These are phyloP conservation scores for Thalassia testudinum DNA, from an alignment of 116 monocot genomes.

Conservation along the genomic window DNA sequence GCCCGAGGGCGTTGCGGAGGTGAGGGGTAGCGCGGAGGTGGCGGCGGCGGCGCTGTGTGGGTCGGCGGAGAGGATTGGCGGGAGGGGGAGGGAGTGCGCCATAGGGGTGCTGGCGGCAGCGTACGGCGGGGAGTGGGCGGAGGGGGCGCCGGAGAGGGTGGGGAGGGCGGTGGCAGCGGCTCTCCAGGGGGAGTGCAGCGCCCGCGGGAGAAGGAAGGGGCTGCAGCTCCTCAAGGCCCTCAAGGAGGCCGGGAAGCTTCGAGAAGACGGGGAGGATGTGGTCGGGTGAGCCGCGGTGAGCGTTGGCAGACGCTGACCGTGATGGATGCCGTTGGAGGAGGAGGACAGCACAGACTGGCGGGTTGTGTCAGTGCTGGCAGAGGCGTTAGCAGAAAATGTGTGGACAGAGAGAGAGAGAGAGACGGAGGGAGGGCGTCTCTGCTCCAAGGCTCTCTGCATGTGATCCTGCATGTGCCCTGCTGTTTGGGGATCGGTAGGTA, in stretches of 20 bases:
- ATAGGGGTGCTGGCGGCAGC: constrained; percentile 68
- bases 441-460: not conserved
- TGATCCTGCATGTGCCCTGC: not conserved
- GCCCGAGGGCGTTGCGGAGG: constrained; percentile 49
- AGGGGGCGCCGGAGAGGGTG: constrained; percentile 50
- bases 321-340: not conserved
- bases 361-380: not conserved
- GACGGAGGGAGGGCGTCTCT: not conserved
- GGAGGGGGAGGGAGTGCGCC: constrained; percentile 76
- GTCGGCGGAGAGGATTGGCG: constrained; percentile 49
- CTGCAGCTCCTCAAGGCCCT: constrained; percentile 43
- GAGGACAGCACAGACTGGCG: not conserved
- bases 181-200: constrained; percentile 82
- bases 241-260: constrained; percentile 53
- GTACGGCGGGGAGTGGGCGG: constrained; percentile 33
- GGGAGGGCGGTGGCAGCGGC: constrained; percentile 58
- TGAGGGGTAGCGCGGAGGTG: constrained; percentile 21
- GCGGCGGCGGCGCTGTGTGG: constrained; percentile 27
- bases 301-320: not conserved
- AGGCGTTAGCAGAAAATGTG: not conserved
- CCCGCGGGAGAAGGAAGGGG: constrained; percentile 69
- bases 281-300: not conserved
- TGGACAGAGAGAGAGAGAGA: too few relatives aligned
- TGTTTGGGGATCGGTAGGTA: too few relatives aligned
- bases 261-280: constrained; percentile 18